These are phyloP conservation scores for Aspergillus sp. DNA, from an alignment of 2,329 filamentous ascomycete species.

Conservation along the genomic window DNA sequence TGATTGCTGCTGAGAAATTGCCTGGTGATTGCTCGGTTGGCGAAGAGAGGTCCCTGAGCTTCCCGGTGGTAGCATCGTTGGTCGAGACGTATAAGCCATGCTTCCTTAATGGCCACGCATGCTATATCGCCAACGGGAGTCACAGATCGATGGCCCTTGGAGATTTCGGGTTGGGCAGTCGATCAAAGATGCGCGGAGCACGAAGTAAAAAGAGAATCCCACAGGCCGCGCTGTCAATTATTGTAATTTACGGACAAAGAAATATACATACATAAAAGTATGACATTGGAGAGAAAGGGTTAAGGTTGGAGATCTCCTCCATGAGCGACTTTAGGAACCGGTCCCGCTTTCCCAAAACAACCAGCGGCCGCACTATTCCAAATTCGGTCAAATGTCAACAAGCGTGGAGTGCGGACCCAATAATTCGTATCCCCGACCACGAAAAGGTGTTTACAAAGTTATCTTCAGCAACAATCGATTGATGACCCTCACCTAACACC, in stretches of 20 bases:
- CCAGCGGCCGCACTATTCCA: slow-evolving; percentile 19
- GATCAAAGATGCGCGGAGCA: background rate
- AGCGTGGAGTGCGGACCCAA: background rate
- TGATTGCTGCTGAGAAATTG: slow-evolving; percentile 42
- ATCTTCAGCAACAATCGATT: background rate
- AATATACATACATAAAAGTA: background rate
- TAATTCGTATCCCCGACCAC: background rate
- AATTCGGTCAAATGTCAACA: slow-evolving; percentile 36
- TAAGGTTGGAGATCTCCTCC: background rate
- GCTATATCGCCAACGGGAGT: background rate
- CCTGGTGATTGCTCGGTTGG: slow-evolving; percentile 22
- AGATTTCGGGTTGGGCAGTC: background rate
- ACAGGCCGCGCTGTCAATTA: background rate
- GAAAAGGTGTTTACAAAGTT: background rate
- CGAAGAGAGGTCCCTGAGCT: slow-evolving; percentile 22
- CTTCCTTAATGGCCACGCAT: background rate
- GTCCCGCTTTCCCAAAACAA: slow-evolving; percentile 4
- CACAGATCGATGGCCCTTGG: background rate
- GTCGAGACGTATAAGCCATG: slow-evolving; percentile 34
- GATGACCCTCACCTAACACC: background rate
- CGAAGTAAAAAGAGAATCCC: background rate
- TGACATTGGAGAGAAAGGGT: background rate
- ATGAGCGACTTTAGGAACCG: background rate
- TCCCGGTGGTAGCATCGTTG: slow-evolving; percentile 25
- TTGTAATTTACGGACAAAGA: background rate